Conservation (phyloP, 306 rosid species). For the Cucurbita maxima region DNA sequence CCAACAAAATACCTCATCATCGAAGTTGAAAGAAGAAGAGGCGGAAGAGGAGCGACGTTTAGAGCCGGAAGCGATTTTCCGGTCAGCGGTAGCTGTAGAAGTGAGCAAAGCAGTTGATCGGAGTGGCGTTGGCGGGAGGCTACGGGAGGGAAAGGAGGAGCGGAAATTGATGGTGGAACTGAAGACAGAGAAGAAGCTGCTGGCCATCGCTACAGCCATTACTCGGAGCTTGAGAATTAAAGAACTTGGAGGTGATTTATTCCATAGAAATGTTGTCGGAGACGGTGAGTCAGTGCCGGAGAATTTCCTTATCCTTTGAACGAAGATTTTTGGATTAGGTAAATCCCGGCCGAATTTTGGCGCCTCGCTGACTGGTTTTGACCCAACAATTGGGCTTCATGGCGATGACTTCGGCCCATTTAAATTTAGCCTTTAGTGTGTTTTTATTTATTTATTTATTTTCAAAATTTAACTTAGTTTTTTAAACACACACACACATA, state of each 20-base stretch:
- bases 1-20: conserved; percentile 12
- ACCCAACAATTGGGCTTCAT: background rate
- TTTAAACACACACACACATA: too few relatives aligned
- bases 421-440: background rate
- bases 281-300: background rate
- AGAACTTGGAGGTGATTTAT: background rate
- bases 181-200: conserved; percentile 37
- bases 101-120: conserved; percentile 14
- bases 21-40: background rate
- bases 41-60: conserved; percentile 13
- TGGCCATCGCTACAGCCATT: conserved; percentile 64
- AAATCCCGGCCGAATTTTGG: conserved; percentile 1
- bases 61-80: conserved; percentile 12
- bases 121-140: conserved; percentile 11
- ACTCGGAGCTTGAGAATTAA: background rate
- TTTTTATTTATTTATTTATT: too few relatives aligned
- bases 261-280: background rate
- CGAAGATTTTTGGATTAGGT: background rate
- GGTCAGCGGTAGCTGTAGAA: conserved; percentile 16
- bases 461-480: too few relatives aligned
- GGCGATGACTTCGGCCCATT: background rate
- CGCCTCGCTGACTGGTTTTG: conserved; percentile 17
- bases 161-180: conserved; percentile 37
- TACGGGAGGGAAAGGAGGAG: conserved; percentile 20
- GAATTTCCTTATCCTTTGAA: background rate